phyloP scores from a whole-genome alignment of 805 yeast species.

The Kluyveromyces wickerhamii region DNA sequence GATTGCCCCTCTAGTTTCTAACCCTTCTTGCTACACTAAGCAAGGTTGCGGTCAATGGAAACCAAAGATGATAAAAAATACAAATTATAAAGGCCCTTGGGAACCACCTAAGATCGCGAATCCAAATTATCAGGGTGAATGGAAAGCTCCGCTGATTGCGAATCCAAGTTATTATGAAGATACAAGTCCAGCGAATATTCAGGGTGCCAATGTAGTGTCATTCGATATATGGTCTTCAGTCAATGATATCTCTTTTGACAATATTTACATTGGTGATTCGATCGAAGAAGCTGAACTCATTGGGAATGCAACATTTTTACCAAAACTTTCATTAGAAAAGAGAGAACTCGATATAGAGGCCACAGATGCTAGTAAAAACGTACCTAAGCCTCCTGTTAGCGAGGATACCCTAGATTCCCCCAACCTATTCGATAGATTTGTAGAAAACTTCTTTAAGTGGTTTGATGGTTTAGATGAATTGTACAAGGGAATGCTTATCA shows the following conservation, averaged over 20 bases:
- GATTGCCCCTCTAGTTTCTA: constrained; percentile 60
- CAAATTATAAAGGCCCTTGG: constrained; percentile 76
- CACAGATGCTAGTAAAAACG: background rate
- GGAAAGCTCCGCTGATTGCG: constrained; percentile 58
- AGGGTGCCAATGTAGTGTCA: constrained; percentile 49
- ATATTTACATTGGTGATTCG: constrained; percentile 78
- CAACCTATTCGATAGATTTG: background rate
- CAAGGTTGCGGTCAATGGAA: constrained; percentile 81
- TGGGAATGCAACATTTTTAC: constrained; percentile 67
- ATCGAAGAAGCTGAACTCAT: constrained; percentile 75
- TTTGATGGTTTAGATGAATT: constrained; percentile 8
- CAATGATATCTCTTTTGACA: constrained; percentile 64
- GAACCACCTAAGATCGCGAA: constrained; percentile 55
- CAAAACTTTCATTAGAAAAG: constrained; percentile 47
- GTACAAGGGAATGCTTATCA: constrained; percentile 9
- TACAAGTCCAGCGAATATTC: constrained; percentile 47
- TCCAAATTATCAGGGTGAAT: constrained; percentile 72
- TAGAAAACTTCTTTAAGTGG: constrained; percentile 2
- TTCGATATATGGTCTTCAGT: constrained; percentile 90
- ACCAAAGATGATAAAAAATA: constrained; percentile 59
- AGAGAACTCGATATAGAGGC: constrained; percentile 30
- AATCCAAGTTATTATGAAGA: constrained; percentile 69
- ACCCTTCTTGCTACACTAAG: constrained; percentile 58
- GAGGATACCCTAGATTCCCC: background rate
- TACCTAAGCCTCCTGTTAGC: background rate